A percentile compares a stretch with the other conserved stretches of the same genome.
phyloP scores from a whole-genome alignment of 2,329 filamentous ascomycete species.

The Nigrograna mackinnonii region DNA sequence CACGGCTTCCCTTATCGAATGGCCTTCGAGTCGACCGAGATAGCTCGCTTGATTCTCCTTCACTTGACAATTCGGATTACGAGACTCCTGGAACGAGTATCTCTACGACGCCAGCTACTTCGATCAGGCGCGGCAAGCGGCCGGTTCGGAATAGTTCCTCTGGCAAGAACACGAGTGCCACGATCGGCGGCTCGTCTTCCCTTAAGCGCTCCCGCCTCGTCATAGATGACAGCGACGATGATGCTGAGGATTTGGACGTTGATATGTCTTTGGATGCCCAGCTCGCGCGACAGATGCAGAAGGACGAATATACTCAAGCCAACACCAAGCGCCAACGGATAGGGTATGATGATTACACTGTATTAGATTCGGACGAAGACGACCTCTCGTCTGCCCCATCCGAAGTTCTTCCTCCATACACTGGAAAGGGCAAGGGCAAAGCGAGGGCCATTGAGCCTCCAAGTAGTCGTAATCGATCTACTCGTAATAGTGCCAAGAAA shows the following conservation, averaged over 20 bases:
- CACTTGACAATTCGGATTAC: conserved; percentile 49
- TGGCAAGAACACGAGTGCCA: conserved; percentile 17
- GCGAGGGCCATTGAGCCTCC: conserved; percentile 19
- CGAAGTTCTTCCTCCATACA: conserved; percentile 8
- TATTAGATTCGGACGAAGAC: conserved; percentile 39
- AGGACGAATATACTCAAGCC: conserved; percentile 49
- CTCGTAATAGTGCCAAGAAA: conserved; percentile 22
- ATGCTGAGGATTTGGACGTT: conserved; percentile 32
- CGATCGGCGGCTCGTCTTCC: conserved; percentile 18
- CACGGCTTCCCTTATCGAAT: conserved; percentile 11
- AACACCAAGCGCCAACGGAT: conserved; percentile 42
- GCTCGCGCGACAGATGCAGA: conserved; percentile 61
- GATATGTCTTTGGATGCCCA: conserved; percentile 52
- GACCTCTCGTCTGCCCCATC: conserved; percentile 11
- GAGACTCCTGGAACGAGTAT: conserved; percentile 67
- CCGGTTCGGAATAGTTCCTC: conserved; percentile 27
- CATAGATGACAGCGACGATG: conserved; percentile 30
- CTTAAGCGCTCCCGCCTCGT: conserved; percentile 25
- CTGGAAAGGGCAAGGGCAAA: conserved; percentile 27
- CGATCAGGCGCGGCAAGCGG: conserved; percentile 22
- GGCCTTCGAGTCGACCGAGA: conserved; percentile 17
- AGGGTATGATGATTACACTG: conserved; percentile 9
- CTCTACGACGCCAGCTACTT: conserved; percentile 57
- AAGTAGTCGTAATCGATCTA: conserved; percentile 17
- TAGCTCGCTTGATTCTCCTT: conserved; percentile 33